Evolutionary conservation across 352 stramenopile genomes (phyloP), one percentile per base, ranked within the genome.

Genomic region (Phytophthora nicotianae): DNA sequence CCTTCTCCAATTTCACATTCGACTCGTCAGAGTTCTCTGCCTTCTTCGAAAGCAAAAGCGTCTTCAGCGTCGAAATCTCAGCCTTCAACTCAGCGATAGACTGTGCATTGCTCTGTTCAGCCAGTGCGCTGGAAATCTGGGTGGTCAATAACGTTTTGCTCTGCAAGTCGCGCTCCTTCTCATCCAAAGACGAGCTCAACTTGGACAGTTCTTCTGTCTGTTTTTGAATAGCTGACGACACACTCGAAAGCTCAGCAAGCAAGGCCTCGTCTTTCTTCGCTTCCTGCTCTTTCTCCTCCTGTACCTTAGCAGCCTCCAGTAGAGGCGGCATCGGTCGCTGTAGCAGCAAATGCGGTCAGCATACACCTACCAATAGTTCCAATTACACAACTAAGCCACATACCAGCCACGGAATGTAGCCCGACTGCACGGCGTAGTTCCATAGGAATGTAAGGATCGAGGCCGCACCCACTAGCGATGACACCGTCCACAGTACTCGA

Each of bases 391-490:
- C 21, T 48, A 10, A 20, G 29, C 20, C 43, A 38, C 5, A 8
- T 75, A 88, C 81, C 55, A 88, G 58, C 79, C 82, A 90, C 6
- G 77, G 78, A 10, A 91, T 72, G 61, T 86, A 91, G 8, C 79
- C 81, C 8, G 74, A 86, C 37, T 90, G 74, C 37, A 89, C 62
- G n/a, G 81, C 76, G 43, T 82, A 91, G 56, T 89, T 89, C 85
- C 85, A 94, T 27, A 90, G 43, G 46, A 91, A 88, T 3, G 75
- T 77, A 4, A 94, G 60, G 21, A 92, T 78, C 49, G 85, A 89
- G 19, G 85, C 81, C 1, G 79, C 79, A 23, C 85, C 83, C 0
- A 91, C 74, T 11, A 92, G 69, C 35, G 83, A 90, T 54, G 83
- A 90, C 41, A 92, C 58, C 27, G 79, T 88, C 75, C 79, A 86